Conservation (phyloP, 1,139 yeast genomes). For the Suhomyces coccinellae region DNA sequence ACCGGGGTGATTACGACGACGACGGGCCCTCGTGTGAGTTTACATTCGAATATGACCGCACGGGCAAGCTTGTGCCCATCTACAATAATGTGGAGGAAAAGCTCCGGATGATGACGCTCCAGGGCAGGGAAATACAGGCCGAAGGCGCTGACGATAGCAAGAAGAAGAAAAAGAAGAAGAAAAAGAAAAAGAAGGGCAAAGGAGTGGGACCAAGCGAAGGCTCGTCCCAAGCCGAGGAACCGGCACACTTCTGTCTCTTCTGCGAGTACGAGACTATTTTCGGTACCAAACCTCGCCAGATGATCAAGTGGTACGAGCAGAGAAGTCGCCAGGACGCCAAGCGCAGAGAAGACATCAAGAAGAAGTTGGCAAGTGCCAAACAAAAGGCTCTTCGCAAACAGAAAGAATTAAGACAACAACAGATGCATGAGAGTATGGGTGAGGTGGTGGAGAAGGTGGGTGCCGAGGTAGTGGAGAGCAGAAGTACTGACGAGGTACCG, state of each 20-base stretch:
- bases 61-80: constrained; percentile 46
- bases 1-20: constrained; percentile 16
- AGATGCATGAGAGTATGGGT: constrained; percentile 15
- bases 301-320: constrained; percentile 49
- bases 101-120: constrained; percentile 31
- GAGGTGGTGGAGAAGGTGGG: neutral
- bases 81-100: constrained; percentile 44
- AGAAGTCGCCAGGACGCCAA: constrained; percentile 36
- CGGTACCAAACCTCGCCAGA: constrained; percentile 51
- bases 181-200: constrained; percentile 8
- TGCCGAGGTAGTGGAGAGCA: neutral
- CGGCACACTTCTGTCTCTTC: constrained; percentile 44
- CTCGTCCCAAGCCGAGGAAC: neutral
- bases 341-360: constrained; percentile 35
- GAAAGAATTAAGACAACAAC: constrained; percentile 27
- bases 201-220: neutral
- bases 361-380: constrained; percentile 39
- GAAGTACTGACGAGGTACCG: too few species aligned
- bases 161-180: constrained; percentile 28
- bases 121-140: constrained; percentile 13
- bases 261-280: constrained; percentile 63
- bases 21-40: constrained; percentile 37
- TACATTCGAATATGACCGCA: constrained; percentile 45
- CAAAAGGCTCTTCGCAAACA: constrained; percentile 37
- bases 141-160: constrained; percentile 11